These are phyloP conservation scores for Apiotrichum gamsii DNA, from an alignment of 1,284 basidiomycete species.

Conservation along the genomic window DNA sequence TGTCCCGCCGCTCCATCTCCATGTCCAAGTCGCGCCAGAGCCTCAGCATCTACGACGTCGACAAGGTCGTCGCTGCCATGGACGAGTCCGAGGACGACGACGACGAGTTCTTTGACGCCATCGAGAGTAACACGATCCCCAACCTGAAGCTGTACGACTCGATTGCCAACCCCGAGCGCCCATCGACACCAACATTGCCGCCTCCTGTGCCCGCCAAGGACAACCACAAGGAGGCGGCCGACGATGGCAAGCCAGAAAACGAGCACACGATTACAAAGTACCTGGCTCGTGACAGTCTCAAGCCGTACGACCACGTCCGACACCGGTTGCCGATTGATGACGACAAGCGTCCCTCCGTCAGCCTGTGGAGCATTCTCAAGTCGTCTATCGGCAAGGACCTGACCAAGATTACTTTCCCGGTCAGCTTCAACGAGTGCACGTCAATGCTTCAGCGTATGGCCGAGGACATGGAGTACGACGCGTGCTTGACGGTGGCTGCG, in stretches of 20 bases:
- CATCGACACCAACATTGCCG: not conserved
- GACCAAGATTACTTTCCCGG: constrained; percentile 88
- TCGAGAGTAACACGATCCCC: constrained; percentile 73
- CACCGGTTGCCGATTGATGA: constrained; percentile 60
- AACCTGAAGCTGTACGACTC: constrained; percentile 60
- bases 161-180: constrained; percentile 46
- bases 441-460: constrained; percentile 82
- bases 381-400: constrained; percentile 94
- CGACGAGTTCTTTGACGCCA: constrained; percentile 97
- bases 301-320: constrained; percentile 66
- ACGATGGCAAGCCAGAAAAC: not conserved
- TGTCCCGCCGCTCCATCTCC: constrained; percentile 2
- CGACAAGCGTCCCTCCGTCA: constrained; percentile 82
- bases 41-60: constrained; percentile 35
- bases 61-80: constrained; percentile 30
- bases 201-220: not conserved
- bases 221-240: not conserved
- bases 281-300: constrained; percentile 55
- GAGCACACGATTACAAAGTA: constrained; percentile 34
- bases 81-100: constrained; percentile 63
- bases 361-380: constrained; percentile 92
- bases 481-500: constrained; percentile 72
- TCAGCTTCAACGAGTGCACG: constrained; percentile 92
- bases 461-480: constrained; percentile 93
- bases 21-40: constrained; percentile 15